Conservation (phyloP, 1,284 basidiomycete genomes). For the Mycena sp. region DNA sequence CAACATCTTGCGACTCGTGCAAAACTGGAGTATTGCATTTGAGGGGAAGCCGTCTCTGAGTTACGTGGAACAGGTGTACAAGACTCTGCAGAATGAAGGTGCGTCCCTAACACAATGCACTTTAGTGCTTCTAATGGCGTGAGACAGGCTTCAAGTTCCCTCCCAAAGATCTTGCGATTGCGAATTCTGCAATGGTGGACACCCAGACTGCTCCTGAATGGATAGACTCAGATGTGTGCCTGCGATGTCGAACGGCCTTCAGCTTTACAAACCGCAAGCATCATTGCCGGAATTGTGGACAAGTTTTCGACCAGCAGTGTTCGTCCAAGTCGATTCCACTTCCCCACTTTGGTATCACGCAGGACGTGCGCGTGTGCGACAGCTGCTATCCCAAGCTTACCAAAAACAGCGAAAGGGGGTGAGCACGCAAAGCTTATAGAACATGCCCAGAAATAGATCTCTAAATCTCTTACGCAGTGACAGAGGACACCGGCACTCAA, state of each 20-base stretch:
- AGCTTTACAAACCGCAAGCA: conserved; percentile 98
- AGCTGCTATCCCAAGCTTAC: conserved; percentile 83
- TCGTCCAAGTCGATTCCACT: conserved; percentile 87
- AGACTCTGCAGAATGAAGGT: conserved; percentile 81
- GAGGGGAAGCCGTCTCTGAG: conserved; percentile 81
- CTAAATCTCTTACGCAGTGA: conserved; percentile 38
- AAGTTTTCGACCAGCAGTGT: conserved; percentile 96
- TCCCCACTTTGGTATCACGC: conserved; percentile 94
- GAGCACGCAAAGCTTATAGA: conserved; percentile 32
- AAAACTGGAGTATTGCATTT: conserved; percentile 94
- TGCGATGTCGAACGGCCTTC: conserved; percentile 92
- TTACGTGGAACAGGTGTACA: conserved; percentile 86
- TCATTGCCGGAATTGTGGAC: conserved; percentile 98
- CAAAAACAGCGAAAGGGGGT: conserved; percentile 66
- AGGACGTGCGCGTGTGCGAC: conserved; percentile 96
- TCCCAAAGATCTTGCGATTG: conserved; percentile 74
- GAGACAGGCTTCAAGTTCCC: conserved; percentile 82
- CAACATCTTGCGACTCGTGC: conserved; percentile 82
- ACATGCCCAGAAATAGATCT: conserved; percentile 11
- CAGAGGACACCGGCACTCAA: conserved; percentile 60
- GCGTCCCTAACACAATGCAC: conserved; percentile 31
- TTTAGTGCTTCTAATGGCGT: conserved; percentile 9
- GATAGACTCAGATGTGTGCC: conserved; percentile 96
- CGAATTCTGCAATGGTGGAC: conserved; percentile 86
- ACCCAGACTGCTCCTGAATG: conserved; percentile 93